These are phyloP conservation scores for Dendrocalamus sinicus DNA, from an alignment of 176 grass and related monocot genomes.

Conservation along the genomic window DNA sequence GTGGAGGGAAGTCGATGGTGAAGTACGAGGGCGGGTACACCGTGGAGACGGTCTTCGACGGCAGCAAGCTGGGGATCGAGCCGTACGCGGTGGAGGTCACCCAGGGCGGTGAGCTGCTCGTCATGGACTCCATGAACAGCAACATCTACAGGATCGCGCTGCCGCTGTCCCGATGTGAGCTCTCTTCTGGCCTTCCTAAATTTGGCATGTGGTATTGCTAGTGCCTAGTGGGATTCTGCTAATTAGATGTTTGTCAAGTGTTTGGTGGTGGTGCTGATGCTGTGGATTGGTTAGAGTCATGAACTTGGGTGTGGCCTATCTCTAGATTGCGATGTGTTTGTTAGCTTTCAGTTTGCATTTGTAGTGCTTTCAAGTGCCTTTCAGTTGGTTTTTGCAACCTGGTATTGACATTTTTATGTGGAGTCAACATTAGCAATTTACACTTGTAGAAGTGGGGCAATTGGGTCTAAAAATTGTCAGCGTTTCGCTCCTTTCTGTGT, in stretches of 20 bases:
- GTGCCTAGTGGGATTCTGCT: conserved; percentile 45
- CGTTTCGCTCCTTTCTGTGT: not conserved
- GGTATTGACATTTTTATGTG: not conserved
- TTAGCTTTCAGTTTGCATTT: conserved; percentile 39
- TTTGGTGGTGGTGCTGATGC: conserved; percentile 45
- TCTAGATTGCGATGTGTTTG: conserved; percentile 56
- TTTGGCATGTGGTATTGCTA: conserved; percentile 41
- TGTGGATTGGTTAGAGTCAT: conserved; percentile 53
- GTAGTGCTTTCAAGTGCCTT: conserved; percentile 25
- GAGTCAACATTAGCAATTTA: not conserved
- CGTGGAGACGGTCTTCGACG: conserved; percentile 96
- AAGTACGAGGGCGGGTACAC: conserved; percentile 97
- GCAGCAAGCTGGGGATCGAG: conserved; percentile 96
- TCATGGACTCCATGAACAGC: conserved; percentile 95
- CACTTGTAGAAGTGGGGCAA: conserved; percentile 13
- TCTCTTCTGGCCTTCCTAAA: conserved; percentile 37
- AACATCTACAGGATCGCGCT: conserved; percentile 88
- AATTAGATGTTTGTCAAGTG: conserved; percentile 39
- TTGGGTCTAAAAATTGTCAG: not conserved
- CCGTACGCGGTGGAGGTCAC: conserved; percentile 81
- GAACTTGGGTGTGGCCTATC: conserved; percentile 43
- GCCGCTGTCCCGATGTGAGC: conserved; percentile 90
- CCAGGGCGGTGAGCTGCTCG: conserved; percentile 80
- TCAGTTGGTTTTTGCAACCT: conserved; percentile 21
- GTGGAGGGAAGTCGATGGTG: conserved; percentile 68